Conservation (phyloP, 768 basidiomycete genomes). For the Cystofilobasidium macerans region DNA sequence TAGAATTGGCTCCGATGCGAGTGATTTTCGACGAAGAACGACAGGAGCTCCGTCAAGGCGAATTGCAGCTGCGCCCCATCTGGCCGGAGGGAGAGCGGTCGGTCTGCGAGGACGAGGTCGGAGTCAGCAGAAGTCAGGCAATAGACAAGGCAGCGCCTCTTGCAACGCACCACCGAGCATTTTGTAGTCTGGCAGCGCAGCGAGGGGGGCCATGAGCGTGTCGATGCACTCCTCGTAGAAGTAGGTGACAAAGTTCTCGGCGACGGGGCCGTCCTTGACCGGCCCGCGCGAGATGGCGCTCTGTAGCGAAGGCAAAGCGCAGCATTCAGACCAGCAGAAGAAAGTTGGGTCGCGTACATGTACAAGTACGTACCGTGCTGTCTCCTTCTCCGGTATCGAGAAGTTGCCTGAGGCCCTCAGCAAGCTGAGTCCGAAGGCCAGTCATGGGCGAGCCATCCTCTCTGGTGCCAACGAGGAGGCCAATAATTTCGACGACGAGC, state of each 20-base stretch:
- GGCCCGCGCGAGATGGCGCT: constrained; percentile 29
- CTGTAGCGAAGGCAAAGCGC: background rate
- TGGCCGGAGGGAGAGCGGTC: constrained; percentile 39
- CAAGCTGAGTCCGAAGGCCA: constrained; percentile 79
- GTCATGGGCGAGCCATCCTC: constrained; percentile 43
- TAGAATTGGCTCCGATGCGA: constrained; percentile 85
- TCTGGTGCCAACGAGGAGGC: constrained; percentile 62
- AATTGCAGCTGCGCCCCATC: constrained; percentile 74
- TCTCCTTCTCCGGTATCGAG: constrained; percentile 51
- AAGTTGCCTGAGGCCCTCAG: constrained; percentile 72
- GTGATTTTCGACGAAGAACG: constrained; percentile 79
- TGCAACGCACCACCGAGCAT: constrained; percentile 42
- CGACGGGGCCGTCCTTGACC: constrained; percentile 59
- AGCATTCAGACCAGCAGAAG: background rate
- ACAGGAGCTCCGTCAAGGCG: constrained; percentile 81
- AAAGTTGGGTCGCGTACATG: background rate
- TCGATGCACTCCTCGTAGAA: constrained; percentile 72
- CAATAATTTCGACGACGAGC: constrained; percentile 61
- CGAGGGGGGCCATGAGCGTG: constrained; percentile 70
- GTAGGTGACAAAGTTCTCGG: constrained; percentile 81
- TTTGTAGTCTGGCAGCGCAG: constrained; percentile 61
- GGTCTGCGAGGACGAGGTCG: background rate
- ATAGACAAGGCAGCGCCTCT: background rate
- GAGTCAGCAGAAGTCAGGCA: background rate
- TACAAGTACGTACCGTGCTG: background rate